phyloP scores from a whole-genome alignment of 805 yeast species.

The Jamesozyma hellenica region DNA sequence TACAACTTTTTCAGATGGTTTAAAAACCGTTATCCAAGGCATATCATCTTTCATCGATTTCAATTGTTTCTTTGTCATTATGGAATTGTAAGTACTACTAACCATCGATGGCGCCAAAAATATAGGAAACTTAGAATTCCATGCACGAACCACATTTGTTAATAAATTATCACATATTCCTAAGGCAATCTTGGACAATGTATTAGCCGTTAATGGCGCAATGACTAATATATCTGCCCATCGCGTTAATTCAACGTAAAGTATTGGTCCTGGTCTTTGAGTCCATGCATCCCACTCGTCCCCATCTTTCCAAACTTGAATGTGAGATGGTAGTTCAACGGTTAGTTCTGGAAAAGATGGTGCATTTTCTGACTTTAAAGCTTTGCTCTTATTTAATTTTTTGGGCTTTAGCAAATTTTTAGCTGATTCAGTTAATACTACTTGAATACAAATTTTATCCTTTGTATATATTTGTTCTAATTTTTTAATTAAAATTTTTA shows the following conservation, averaged over 20 bases:
- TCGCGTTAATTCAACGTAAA: conserved; percentile 87
- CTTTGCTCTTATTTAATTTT: conserved; percentile 11
- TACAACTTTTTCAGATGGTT: conserved; percentile 88
- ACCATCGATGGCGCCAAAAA: conserved; percentile 94
- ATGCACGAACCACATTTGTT: conserved; percentile 84
- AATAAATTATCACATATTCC: conserved; percentile 89
- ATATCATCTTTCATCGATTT: conserved; percentile 72
- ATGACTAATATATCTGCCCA: conserved; percentile 94
- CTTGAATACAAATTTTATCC: conserved; percentile 68
- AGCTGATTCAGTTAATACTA: conserved; percentile 78
- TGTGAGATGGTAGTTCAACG: conserved; percentile 52
- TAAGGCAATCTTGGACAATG: conserved; percentile 76
- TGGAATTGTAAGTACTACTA: conserved; percentile 80
- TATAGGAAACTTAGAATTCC: conserved; percentile 89
- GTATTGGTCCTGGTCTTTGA: conserved; percentile 74
- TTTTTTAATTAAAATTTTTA: conserved; percentile 69
- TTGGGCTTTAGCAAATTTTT: conserved; percentile 59
- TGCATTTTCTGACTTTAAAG: not conserved
- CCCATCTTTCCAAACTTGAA: conserved; percentile 81
- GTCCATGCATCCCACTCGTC: conserved; percentile 95
- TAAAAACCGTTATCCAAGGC: conserved; percentile 90
- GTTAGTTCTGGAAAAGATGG: not conserved
- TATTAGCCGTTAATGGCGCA: conserved; percentile 92
- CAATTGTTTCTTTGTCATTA: conserved; percentile 77
- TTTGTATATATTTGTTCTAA: conserved; percentile 70